Percentiles rank a stretch among this genome's conserved stretches.
phyloP scores from a whole-genome alignment of 106 monocot species.

The Triglochin maritima region DNA sequence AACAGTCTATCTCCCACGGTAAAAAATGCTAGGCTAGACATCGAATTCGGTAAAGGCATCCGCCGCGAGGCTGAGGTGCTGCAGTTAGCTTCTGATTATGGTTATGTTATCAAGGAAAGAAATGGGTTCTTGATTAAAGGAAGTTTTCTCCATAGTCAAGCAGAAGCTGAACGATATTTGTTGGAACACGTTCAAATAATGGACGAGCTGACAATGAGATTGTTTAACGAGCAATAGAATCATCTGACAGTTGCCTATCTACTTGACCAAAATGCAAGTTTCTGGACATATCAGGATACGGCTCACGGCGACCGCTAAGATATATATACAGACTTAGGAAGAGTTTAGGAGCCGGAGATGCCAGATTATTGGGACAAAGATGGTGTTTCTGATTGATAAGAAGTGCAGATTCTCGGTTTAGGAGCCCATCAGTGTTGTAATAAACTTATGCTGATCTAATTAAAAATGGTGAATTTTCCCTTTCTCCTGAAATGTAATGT shows the following conservation, averaged over 20 bases:
- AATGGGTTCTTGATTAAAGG: constrained; percentile 55
- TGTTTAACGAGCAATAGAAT: constrained; percentile 16
- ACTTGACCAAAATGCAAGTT: no score
- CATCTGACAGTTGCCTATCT: not conserved
- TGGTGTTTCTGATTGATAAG: no score
- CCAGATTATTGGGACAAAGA: no score
- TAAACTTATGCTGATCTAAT: no score
- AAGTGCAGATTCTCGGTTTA: no score
- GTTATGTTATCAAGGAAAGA: constrained; percentile 38
- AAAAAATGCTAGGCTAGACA: constrained; percentile 47
- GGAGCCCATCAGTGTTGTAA: no score
- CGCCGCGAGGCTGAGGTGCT: constrained; percentile 52
- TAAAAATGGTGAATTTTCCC: no score
- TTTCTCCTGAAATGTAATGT: no score
- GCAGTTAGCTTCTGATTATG: constrained; percentile 51
- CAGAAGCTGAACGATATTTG: constrained; percentile 41
- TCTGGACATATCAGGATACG: no score
- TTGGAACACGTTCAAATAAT: constrained; percentile 22
- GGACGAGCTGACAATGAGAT: constrained; percentile 38
- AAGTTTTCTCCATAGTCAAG: constrained; percentile 23
- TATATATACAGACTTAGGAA: no score
- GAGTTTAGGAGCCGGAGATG: no score
- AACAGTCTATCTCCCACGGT: constrained; percentile 45
- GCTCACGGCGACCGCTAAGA: no score
- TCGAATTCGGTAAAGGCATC: constrained; percentile 68